Base-by-base conservation (phyloP, 2,329 filamentous ascomycete species). In the Dactylellina cionopaga region DNA sequence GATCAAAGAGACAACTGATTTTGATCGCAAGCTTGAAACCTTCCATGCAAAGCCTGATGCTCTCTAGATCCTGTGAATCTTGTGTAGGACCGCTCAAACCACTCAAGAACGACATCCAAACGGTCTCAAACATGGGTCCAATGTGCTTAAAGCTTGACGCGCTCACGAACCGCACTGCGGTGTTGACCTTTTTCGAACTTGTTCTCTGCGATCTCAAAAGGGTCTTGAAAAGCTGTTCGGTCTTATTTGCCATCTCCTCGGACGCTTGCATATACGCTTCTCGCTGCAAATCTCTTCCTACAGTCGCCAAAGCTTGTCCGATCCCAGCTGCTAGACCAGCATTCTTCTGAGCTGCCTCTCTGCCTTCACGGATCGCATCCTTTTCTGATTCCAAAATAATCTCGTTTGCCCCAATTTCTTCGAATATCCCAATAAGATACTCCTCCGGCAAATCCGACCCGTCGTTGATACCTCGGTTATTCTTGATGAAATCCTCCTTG, bases 71-170 rank as follows among this genome's bases (percentile, higher is more conserved):
- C 76, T 96, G 91, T 0, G 92, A 90, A 78, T 96, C 93, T 77
- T 98, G 95, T 79, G 95, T 93, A 76, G 96, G 91, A 54, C 91
- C 93, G 0, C 94, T 97, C 24, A 99, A 85, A 0, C 93, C 93
- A 3, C 94, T 98, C 78, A 99, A 90, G 80, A 97, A 96, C 7
- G 94, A 96, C 94, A 98, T 99, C 95, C 95, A 99, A 0, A 92
- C 96, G 22, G 96, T 92, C 77, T 96, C 93, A 78, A 99, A 98
- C 95, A 99, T 99, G 0, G 95, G 92, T 0, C 95, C 95, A 52
- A 97, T 91, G 80, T 99, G 95, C 77, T 92, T 94, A 79, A 92
- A 93, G 0, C 93, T 98, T 1, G 92, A 95, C 2, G 95, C 95
- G 0, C 92, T 91, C 60, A 99, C 96, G 80, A 95, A 99, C 65